Percentiles rank a stretch among this genome's conserved stretches.
phyloP scores from a whole-genome alignment of 2,329 filamentous ascomycete genomes.

The Coniochaeta prunicola region DNA sequence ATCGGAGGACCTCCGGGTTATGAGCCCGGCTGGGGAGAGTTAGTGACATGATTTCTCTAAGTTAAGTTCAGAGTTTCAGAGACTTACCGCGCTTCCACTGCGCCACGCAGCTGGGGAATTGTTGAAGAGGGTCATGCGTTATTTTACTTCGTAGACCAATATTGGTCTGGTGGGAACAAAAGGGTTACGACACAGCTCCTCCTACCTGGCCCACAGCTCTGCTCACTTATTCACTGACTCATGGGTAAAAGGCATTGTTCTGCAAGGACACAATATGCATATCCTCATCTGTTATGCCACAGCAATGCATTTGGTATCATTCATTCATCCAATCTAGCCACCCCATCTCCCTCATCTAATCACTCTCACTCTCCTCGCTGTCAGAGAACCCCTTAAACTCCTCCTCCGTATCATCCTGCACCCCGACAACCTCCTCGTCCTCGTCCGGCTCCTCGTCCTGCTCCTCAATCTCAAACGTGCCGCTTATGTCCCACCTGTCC shows the following conservation, averaged over 20 bases:
- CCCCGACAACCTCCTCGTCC: slow-evolving; percentile 23
- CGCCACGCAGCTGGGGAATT: slow-evolving; percentile 1
- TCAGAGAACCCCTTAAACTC: slow-evolving; percentile 53
- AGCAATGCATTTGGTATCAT: neutral
- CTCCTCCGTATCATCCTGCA: slow-evolving; percentile 37
- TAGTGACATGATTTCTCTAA: neutral
- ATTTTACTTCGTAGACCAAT: neutral
- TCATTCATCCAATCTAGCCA: neutral
- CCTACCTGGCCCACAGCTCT: neutral
- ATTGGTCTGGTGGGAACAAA: neutral
- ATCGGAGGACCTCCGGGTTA: slow-evolving; percentile 1
- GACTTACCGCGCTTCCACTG: slow-evolving; percentile 1
- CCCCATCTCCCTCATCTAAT: neutral
- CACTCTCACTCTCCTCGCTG: slow-evolving; percentile 27
- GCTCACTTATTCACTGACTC: neutral
- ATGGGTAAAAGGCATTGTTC: too few relatives aligned
- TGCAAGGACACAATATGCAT: too few relatives aligned
- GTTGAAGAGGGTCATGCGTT: neutral
- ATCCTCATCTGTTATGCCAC: neutral
- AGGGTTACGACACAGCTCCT: neutral
- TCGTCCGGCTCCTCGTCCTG: slow-evolving; percentile 34
- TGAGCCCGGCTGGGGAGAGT: neutral
- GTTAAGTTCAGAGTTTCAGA: neutral
- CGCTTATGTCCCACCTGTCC: slow-evolving; percentile 88
- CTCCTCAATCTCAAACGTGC: slow-evolving; percentile 65